phyloP scores from a whole-genome alignment of 805 yeast species.

The Blastobotrys parvus region DNA sequence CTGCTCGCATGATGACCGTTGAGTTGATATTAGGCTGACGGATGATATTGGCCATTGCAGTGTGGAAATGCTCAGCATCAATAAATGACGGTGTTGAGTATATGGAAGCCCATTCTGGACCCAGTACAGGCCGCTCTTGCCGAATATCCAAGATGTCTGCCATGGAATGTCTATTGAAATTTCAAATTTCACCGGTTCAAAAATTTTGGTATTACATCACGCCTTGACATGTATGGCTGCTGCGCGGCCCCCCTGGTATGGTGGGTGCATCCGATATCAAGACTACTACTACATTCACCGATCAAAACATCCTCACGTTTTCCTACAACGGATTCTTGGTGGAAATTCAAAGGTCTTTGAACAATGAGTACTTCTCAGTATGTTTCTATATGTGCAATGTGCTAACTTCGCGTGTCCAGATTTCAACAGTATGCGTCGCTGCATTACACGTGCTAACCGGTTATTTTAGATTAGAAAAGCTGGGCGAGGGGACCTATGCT shows the following conservation, averaged over 20 bases:
- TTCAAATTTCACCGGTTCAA: too few species aligned
- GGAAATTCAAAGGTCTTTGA: too few species aligned
- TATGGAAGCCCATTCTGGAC: conserved; percentile 55
- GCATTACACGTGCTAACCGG: not conserved
- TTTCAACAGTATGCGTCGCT: conserved; percentile 19
- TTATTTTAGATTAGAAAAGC: conserved; percentile 66
- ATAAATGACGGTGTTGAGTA: conserved; percentile 44
- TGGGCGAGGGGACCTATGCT: conserved; percentile 95
- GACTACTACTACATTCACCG: too few species aligned
- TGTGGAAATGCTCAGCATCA: conserved; percentile 48
- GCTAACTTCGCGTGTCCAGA: conserved; percentile 5
- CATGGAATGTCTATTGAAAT: conserved; percentile 8
- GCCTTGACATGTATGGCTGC: too few species aligned
- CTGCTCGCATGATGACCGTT: conserved; percentile 83
- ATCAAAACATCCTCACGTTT: too few species aligned
- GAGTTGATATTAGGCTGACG: conserved; percentile 86
- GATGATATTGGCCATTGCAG: conserved; percentile 73
- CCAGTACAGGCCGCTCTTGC: conserved; percentile 38
- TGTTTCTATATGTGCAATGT: conserved; percentile 6
- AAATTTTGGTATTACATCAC: too few species aligned
- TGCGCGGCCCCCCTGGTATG: too few species aligned
- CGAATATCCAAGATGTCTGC: conserved; percentile 33
- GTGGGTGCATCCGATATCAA: too few species aligned
- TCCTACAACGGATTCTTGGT: too few species aligned
- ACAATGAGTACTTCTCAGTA: conserved; percentile 30